These are phyloP conservation scores for Mycena crocata DNA, from an alignment of 768 basidiomycete genomes.

Conservation along the genomic window DNA sequence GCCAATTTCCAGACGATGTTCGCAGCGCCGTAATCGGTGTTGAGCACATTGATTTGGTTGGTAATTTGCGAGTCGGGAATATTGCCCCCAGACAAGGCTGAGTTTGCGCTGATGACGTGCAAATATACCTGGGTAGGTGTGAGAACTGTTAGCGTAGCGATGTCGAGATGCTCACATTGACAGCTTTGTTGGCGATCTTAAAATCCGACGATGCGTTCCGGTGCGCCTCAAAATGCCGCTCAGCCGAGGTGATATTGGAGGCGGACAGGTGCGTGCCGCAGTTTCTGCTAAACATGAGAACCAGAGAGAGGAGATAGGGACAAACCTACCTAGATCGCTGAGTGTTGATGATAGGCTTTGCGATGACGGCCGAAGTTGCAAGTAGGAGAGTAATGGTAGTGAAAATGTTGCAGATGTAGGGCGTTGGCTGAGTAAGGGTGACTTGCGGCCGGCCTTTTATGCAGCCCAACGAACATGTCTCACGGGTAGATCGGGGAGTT, in stretches of 20 bases:
- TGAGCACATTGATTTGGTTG: conserved; percentile 56
- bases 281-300: too few relatives aligned
- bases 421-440: too few relatives aligned
- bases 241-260: neutral
- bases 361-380: too few relatives aligned
- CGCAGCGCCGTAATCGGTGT: conserved; percentile 53
- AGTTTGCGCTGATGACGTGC: conserved; percentile 49
- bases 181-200: neutral
- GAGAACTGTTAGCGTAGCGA: neutral
- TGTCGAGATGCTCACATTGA: neutral
- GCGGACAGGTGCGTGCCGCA: neutral
- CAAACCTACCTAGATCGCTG: too few relatives aligned
- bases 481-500: too few relatives aligned
- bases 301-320: too few relatives aligned
- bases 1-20: conserved; percentile 56
- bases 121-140: conserved; percentile 40
- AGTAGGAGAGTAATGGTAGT: too few relatives aligned
- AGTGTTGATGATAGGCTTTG: too few relatives aligned
- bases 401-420: too few relatives aligned
- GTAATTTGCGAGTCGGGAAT: conserved; percentile 57
- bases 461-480: too few relatives aligned
- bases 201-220: too few relatives aligned
- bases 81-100: conserved; percentile 50
- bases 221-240: neutral
- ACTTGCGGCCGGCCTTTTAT: too few relatives aligned